A percentile compares a stretch with the other conserved stretches of the same genome.
phyloP scores from a whole-genome alignment of 257 asterid genomes.

The Echites panduratus region DNA sequence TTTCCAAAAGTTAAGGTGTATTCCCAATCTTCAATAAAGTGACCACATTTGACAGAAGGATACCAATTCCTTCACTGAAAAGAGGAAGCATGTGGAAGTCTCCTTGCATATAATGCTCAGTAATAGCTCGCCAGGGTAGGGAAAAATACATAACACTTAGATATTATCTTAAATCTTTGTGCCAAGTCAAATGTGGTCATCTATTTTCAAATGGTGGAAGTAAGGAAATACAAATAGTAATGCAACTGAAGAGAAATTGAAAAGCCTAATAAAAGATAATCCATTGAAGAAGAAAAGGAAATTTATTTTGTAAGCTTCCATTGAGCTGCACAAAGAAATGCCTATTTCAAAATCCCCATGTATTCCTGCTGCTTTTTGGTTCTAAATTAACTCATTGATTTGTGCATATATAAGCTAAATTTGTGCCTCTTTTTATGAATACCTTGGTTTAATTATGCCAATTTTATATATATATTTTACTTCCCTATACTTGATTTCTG shows the following conservation, averaged over 20 bases:
- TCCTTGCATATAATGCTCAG: not conserved
- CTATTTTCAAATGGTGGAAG: not conserved
- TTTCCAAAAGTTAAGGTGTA: not conserved
- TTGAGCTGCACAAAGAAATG: not conserved
- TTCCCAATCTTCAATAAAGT: not conserved
- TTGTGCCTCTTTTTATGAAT: no score
- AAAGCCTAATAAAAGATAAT: not conserved
- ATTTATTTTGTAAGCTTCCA: not conserved
- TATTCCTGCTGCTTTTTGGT: not conserved
- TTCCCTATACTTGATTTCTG: no score
- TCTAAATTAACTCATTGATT: no score
- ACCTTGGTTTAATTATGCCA: no score
- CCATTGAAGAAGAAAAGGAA: not conserved
- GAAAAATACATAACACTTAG: no score
- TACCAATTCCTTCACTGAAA: not conserved
- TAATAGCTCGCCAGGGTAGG: not conserved
- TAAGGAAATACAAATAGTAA: not conserved
- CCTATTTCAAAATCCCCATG: not conserved
- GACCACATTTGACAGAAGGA: not conserved
- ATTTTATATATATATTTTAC: no score
- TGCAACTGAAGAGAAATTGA: not conserved
- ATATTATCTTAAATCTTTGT: not conserved
- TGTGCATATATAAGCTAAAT: no score
- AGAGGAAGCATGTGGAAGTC: not conserved
- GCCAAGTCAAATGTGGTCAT: not conserved